Conservation (phyloP, 2,329 filamentous ascomycete species). For the Aspergillus luchuensis region DNA sequence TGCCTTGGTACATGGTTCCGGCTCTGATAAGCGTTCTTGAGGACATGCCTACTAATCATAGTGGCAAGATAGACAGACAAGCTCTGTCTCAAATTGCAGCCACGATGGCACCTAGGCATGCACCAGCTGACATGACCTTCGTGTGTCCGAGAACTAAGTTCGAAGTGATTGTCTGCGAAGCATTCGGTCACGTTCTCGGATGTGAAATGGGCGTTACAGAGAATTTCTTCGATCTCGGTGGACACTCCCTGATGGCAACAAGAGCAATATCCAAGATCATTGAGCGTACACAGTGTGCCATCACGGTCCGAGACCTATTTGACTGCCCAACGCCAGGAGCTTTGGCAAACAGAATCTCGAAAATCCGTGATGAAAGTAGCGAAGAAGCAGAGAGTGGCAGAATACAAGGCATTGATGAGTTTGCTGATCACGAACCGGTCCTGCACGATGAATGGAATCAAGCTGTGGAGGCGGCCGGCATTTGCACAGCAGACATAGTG, state of each 20-base stretch:
- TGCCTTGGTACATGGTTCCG: conserved; percentile 14
- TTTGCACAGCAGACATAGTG: neutral
- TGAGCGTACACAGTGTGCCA: neutral
- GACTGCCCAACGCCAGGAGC: neutral
- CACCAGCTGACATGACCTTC: too few relatives aligned
- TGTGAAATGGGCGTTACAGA: neutral
- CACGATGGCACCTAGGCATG: neutral
- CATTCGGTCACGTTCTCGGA: conserved; percentile 3
- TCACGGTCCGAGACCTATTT: conserved; percentile 4
- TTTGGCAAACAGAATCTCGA: neutral
- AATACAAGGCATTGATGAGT: too few relatives aligned
- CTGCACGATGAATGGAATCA: neutral
- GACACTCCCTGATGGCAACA: conserved; percentile 12
- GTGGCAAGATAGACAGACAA: conserved; percentile 12
- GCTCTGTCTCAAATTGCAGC: neutral
- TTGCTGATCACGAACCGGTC: too few relatives aligned
- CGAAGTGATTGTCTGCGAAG: neutral
- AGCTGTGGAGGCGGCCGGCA: neutral
- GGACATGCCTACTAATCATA: conserved; percentile 11
- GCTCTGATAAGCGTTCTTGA: conserved; percentile 1
- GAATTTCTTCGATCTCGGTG: conserved; percentile 11
- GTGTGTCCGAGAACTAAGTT: neutral
- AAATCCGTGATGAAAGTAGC: neutral
- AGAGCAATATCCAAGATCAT: conserved; percentile 5
- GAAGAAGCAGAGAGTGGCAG: neutral